Percentiles rank a stretch among this genome's conserved stretches.
Conservation (phyloP, 371 early-diverging fungal species). For the Apophysomyces elegans region DNA sequence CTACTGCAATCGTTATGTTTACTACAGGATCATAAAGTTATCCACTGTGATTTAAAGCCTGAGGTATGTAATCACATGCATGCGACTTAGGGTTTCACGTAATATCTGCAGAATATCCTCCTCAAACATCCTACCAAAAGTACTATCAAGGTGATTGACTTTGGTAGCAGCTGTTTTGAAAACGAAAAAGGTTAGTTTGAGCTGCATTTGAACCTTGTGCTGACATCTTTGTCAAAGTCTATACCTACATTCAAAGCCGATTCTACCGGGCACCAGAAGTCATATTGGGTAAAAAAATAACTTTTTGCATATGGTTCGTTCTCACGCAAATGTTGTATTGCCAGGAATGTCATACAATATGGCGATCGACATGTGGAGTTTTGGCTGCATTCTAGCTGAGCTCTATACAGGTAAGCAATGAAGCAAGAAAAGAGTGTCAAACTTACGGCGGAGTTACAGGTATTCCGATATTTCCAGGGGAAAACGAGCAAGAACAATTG, state of each 20-base stretch:
- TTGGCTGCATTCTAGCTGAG: slow-evolving; percentile 99
- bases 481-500: slow-evolving; percentile 95
- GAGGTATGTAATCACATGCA: slow-evolving; percentile 47
- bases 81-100: background rate
- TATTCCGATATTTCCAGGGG: slow-evolving; percentile 96
- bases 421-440: background rate
- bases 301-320: background rate
- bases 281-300: slow-evolving; percentile 68
- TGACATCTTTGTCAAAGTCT: slow-evolving; percentile 8
- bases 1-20: slow-evolving; percentile 74
- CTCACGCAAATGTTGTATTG: background rate
- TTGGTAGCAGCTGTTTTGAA: slow-evolving; percentile 86
- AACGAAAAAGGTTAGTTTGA: slow-evolving; percentile 50
- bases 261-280: slow-evolving; percentile 87
- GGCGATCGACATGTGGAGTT: slow-evolving; percentile 99
- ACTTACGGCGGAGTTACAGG: slow-evolving; percentile 41
- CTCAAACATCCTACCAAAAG: slow-evolving; percentile 58
- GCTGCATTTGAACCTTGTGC: background rate
- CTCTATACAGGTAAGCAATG: slow-evolving; percentile 75
- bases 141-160: slow-evolving; percentile 91
- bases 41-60: slow-evolving; percentile 94
- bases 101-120: slow-evolving; percentile 59
- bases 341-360: slow-evolving; percentile 76
- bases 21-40: slow-evolving; percentile 66
- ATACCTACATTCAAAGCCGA: slow-evolving; percentile 36